Evolutionary conservation across 805 yeast species (phyloP).

Genomic region (Isabelozyma rhagii): DNA sequence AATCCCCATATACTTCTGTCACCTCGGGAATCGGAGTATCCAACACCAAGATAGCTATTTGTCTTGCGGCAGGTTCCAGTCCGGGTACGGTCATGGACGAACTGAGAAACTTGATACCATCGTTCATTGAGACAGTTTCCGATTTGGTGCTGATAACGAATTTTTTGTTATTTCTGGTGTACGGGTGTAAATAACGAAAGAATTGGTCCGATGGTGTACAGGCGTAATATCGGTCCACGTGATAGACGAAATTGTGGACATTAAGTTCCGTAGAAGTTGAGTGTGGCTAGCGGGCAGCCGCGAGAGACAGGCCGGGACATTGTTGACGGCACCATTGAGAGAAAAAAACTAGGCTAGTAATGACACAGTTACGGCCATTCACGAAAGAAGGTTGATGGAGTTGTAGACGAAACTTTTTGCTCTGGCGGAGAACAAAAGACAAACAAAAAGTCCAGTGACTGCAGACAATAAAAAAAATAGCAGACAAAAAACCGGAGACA

Average conservation of each 20-base stretch:
- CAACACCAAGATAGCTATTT: conserved; percentile 39
- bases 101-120: neutral
- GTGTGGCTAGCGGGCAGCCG: neutral
- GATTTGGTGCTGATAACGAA: neutral
- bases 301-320: too few relatives aligned
- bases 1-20: conserved; percentile 44
- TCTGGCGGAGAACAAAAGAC: too few relatives aligned
- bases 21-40: conserved; percentile 33
- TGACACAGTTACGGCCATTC: too few relatives aligned
- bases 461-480: too few relatives aligned
- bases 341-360: too few relatives aligned
- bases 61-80: conserved; percentile 4
- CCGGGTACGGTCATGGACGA: neutral
- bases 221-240: neutral
- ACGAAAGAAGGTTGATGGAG: too few relatives aligned
- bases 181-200: neutral
- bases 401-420: too few relatives aligned
- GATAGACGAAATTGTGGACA: neutral
- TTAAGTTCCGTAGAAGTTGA: neutral
- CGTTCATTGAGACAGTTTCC: neutral
- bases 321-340: too few relatives aligned
- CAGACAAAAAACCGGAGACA: too few relatives aligned
- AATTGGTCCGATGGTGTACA: neutral
- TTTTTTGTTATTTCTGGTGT: neutral
- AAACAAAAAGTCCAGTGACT: too few relatives aligned